Conservation (phyloP, 192 early-diverging fungal species). For the Umbelopsis isabellina region DNA sequence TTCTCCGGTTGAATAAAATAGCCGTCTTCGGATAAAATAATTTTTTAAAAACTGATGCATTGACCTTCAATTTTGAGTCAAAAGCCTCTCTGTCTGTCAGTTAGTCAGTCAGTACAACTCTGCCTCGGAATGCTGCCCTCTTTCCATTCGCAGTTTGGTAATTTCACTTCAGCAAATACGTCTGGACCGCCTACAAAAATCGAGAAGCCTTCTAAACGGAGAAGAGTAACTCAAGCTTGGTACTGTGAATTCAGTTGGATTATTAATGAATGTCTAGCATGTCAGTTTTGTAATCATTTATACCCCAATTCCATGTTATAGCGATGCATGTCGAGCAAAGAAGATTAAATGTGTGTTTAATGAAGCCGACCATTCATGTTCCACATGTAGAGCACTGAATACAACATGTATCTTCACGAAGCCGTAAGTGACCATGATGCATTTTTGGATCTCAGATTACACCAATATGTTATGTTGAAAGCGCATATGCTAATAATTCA, state of each 20-base stretch:
- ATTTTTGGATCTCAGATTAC: neutral
- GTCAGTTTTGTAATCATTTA: neutral
- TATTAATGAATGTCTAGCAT: neutral
- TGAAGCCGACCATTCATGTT: neutral
- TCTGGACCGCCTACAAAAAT: neutral
- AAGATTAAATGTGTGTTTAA: slow-evolving; percentile 13
- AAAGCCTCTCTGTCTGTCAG: neutral
- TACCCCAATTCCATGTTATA: neutral
- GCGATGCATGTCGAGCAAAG: slow-evolving; percentile 13
- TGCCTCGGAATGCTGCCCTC: neutral
- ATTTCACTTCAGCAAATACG: neutral
- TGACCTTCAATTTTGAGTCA: neutral
- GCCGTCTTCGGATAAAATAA: neutral
- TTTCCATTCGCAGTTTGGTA: slow-evolving; percentile 14
- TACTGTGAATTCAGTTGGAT: neutral
- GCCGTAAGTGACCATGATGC: neutral
- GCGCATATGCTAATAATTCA: too few species aligned
- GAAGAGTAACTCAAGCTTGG: slow-evolving; percentile 18
- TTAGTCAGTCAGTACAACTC: neutral
- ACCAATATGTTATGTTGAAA: too few species aligned
- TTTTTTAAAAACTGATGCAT: too few species aligned
- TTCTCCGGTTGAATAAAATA: neutral
- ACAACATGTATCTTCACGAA: neutral
- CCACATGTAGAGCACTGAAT: neutral
- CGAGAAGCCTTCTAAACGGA: neutral